Evolutionary conservation across 352 stramenopile genomes (phyloP).

Genomic region (Pythium vanterpoolii): DNA sequence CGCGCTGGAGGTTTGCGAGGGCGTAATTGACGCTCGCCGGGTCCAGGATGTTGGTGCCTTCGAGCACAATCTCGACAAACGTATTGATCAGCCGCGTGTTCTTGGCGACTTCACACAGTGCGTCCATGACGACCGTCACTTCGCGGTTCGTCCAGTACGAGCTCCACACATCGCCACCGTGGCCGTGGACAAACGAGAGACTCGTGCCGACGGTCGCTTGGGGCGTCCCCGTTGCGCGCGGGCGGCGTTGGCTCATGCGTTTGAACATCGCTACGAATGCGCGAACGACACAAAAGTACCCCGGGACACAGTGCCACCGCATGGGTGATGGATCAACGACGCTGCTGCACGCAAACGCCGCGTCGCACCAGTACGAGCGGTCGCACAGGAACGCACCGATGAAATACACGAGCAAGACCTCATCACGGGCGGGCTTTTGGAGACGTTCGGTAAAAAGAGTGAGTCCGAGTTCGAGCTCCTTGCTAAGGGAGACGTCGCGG

Average conservation of each 20-base stretch:
- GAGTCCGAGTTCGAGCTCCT: slow-evolving; percentile 52
- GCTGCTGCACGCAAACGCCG: neutral
- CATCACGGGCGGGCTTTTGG: slow-evolving; percentile 47
- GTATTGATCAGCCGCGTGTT: slow-evolving; percentile 70
- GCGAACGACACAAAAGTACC: slow-evolving; percentile 69
- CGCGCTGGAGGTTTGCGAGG: slow-evolving; percentile 70
- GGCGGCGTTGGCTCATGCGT: slow-evolving; percentile 73
- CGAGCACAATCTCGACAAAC: slow-evolving; percentile 75
- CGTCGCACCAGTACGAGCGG: slow-evolving; percentile 52
- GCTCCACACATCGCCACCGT: slow-evolving; percentile 55
- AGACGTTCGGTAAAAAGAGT: slow-evolving; percentile 58
- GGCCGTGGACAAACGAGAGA: slow-evolving; percentile 54
- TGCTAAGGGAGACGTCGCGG: slow-evolving; percentile 28
- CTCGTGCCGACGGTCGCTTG: slow-evolving; percentile 44
- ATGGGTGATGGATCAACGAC: slow-evolving; percentile 20
- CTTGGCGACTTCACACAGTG: slow-evolving; percentile 54
- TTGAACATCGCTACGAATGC: slow-evolving; percentile 67
- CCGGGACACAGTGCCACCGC: slow-evolving; percentile 75
- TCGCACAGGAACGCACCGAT: slow-evolving; percentile 65
- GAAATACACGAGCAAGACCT: slow-evolving; percentile 66
- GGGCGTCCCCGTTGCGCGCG: slow-evolving; percentile 35
- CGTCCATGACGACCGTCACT: slow-evolving; percentile 33
- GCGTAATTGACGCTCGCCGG: slow-evolving; percentile 82
- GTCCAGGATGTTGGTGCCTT: slow-evolving; percentile 83
- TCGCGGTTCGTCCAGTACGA: slow-evolving; percentile 68